Evolutionary conservation across 2,329 filamentous ascomycete species (phyloP).

Genomic region (Cadophora sp.): DNA sequence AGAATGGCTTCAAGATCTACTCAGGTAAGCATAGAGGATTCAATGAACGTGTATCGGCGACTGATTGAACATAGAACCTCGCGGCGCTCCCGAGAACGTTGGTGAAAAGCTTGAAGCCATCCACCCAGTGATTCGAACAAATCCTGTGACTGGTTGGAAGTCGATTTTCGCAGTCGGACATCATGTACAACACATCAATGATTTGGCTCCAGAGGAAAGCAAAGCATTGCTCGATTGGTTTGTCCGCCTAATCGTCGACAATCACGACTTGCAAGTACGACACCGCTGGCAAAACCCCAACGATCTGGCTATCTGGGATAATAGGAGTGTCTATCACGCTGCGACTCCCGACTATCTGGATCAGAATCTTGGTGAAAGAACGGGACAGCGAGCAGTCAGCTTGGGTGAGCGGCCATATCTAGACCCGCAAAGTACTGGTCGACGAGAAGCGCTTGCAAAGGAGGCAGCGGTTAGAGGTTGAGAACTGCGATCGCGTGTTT

Average conservation of each 20-base stretch:
- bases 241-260: slow-evolving; percentile 56
- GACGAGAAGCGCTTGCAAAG: slow-evolving; percentile 43
- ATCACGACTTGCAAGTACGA: slow-evolving; percentile 61
- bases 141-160: slow-evolving; percentile 65
- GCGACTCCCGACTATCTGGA: slow-evolving; percentile 59
- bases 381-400: slow-evolving; percentile 55
- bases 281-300: slow-evolving; percentile 46
- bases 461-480: slow-evolving; percentile 7
- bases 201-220: slow-evolving; percentile 55
- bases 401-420: slow-evolving; percentile 59
- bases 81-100: slow-evolving; percentile 58
- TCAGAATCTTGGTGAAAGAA: slow-evolving; percentile 52
- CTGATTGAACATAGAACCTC: slow-evolving; percentile 28
- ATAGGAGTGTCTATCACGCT: slow-evolving; percentile 59
- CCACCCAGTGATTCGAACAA: slow-evolving; percentile 62
- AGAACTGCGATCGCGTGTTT: not conserved
- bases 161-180: slow-evolving; percentile 58
- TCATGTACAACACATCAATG: slow-evolving; percentile 59
- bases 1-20: slow-evolving; percentile 54
- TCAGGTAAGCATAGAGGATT: slow-evolving; percentile 36
- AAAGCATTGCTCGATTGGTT: slow-evolving; percentile 59
- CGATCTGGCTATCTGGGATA: slow-evolving; percentile 62
- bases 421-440: slow-evolving; percentile 53
- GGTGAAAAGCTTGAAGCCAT: slow-evolving; percentile 55
- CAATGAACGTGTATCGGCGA: not conserved